Evolutionary conservation across 2,329 filamentous ascomycete genomes (phyloP), one percentile per base, ranked within the genome.

Genomic region (Phaeosphaeriaceae sp.): DNA sequence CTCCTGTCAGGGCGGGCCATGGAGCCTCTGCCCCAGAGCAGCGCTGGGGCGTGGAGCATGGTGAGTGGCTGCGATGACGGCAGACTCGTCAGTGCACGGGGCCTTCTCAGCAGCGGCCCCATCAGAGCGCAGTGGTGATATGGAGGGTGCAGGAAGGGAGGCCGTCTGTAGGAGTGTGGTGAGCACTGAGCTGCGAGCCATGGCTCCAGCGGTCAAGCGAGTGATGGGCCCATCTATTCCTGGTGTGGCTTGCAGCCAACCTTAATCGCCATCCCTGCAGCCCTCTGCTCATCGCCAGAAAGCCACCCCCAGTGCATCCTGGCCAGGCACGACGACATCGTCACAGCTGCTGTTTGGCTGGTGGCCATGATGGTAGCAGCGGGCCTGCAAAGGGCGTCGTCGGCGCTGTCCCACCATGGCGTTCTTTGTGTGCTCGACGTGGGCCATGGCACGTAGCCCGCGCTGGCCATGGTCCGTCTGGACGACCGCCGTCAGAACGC

Each of bases 211-310:
- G 44, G 60, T 42, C 61, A 67, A 70, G 71, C 68, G 66, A 71
- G 55, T 62, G 51, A 67, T 65, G 56, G 66, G 61, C 53, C 70
- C 22, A 67, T 68, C 74, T 76, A 76, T 75, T 76, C 69, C 69
- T 72, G 74, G 73, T 62, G 74, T 76, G 74, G 74, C 74, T 75
- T 76, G 73, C 74, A 76, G 68, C 51, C 66, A 74, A 70, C 69
- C 68, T 75, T 72, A 75, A 74, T 70, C 58, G 41, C 15, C 56
- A 72, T 66, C 73, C 73, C 68, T 73, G 72, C 59, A 58, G 45
- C 59, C 36, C 44, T 25, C 61, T 71, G 67, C 63, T 58, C 64
- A 70, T 66, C 62, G 67, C 62, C 63, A 55, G 61, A 63, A 69
- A 71, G 67, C 67, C 72, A 74, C 69, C 60, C 51, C 64, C 51